Percentiles rank a stretch among this genome's conserved stretches.
phyloP scores from a whole-genome alignment of 2,329 filamentous ascomycete genomes.

The Epichloe bromicola region DNA sequence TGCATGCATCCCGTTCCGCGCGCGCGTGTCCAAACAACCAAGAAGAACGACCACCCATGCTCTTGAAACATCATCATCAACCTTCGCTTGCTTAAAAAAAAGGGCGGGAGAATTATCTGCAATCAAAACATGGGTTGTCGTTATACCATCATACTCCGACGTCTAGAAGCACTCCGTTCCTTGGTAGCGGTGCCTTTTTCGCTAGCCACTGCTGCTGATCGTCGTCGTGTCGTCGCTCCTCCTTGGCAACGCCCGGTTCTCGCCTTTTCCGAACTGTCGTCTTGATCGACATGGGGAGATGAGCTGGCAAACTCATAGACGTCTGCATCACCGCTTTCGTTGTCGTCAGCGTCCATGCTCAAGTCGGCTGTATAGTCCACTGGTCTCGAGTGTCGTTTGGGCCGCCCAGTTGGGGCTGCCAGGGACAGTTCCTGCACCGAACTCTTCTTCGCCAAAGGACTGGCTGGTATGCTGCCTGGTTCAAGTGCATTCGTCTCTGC shows the following conservation, averaged over 20 bases:
- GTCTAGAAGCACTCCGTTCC: slow-evolving; percentile 26
- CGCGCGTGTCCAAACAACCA: neutral
- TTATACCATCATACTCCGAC: slow-evolving; percentile 50
- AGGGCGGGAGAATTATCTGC: neutral
- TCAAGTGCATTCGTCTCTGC: slow-evolving; percentile 6
- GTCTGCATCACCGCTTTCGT: slow-evolving; percentile 23
- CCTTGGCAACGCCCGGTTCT: slow-evolving; percentile 18
- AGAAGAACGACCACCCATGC: neutral
- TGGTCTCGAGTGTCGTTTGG: slow-evolving; percentile 24
- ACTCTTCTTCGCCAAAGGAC: slow-evolving; percentile 30
- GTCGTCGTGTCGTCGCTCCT: slow-evolving; percentile 23
- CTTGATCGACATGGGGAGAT: slow-evolving; percentile 27
- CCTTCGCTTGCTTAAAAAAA: slow-evolving; percentile 2
- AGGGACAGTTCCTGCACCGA: slow-evolving; percentile 17
- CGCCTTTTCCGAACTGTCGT: slow-evolving; percentile 14
- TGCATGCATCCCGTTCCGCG: slow-evolving; percentile 9
- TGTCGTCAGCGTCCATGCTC: slow-evolving; percentile 1
- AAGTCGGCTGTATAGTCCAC: slow-evolving; percentile 2
- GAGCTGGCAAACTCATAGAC: slow-evolving; percentile 42
- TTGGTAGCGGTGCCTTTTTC: slow-evolving; percentile 19
- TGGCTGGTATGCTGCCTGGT: slow-evolving; percentile 18
- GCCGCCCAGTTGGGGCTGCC: slow-evolving; percentile 24
- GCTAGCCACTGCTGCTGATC: slow-evolving; percentile 25
- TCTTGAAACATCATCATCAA: slow-evolving; percentile 2
- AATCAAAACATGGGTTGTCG: slow-evolving; percentile 21